These are phyloP conservation scores for Apiotrichum siamense DNA, from an alignment of 1,284 basidiomycete genomes.

Conservation along the genomic window DNA sequence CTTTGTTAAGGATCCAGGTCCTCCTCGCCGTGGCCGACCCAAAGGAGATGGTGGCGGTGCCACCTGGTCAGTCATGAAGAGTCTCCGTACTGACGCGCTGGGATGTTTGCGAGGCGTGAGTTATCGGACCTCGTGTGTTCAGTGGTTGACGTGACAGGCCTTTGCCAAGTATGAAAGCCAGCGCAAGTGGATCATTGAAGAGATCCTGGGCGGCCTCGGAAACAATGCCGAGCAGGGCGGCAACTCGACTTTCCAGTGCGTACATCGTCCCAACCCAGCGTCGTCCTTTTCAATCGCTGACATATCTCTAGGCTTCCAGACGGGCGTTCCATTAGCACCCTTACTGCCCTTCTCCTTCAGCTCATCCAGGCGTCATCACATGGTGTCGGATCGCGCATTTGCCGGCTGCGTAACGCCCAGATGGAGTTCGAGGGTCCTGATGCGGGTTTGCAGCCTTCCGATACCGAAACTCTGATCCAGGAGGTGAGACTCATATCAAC, in stretches of 20 bases:
- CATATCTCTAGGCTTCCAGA: conserved; percentile 43
- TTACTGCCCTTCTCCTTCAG: conserved; percentile 85
- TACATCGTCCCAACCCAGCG: no score
- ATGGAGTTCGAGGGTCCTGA: conserved; percentile 52
- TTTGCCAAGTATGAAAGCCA: conserved; percentile 86
- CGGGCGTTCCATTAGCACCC: conserved; percentile 72
- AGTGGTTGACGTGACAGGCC: conserved; percentile 52
- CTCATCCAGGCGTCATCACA: conserved; percentile 90
- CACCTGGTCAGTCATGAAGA: conserved; percentile 57
- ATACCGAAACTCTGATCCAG: neutral
- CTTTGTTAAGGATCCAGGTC: conserved; percentile 70
- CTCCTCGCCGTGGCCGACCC: conserved; percentile 43
- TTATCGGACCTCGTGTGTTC: conserved; percentile 12
- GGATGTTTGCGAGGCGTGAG: conserved; percentile 74
- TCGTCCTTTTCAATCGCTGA: neutral
- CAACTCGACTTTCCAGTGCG: conserved; percentile 75
- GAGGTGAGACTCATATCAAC: neutral
- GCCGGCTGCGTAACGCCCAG: conserved; percentile 53
- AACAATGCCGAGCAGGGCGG: conserved; percentile 83
- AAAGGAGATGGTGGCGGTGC: conserved; percentile 57
- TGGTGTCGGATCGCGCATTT: conserved; percentile 53
- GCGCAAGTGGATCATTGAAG: conserved; percentile 91
- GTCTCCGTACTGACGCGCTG: conserved; percentile 71
- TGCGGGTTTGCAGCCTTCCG: neutral
- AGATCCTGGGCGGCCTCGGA: conserved; percentile 81